Evolutionary conservation across 2,329 filamentous ascomycete genomes (phyloP).

Genomic region (Alternaria burnsii): DNA sequence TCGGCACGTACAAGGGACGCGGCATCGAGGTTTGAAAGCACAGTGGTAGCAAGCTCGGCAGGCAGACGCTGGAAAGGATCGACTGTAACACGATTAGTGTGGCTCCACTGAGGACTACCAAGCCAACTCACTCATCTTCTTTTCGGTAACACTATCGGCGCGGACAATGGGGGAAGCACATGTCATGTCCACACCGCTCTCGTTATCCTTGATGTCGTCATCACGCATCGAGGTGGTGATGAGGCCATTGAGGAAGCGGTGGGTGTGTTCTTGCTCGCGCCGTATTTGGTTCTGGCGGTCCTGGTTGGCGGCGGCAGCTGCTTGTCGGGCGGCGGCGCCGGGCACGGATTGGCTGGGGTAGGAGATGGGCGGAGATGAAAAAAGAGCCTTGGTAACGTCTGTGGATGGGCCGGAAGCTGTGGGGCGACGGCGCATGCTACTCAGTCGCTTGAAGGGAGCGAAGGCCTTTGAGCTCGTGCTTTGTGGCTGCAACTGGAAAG

Average conservation of each 20-base stretch:
- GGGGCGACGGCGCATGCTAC: constrained; percentile 44
- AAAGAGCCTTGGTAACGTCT: constrained; percentile 23
- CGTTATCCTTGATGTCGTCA: constrained; percentile 48
- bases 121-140: constrained; percentile 46
- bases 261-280: constrained; percentile 46
- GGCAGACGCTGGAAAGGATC: constrained; percentile 66
- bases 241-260: constrained; percentile 43
- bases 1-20: constrained; percentile 64
- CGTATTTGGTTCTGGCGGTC: constrained; percentile 39
- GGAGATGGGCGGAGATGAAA: constrained; percentile 31
- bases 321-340: constrained; percentile 45
- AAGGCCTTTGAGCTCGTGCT: constrained; percentile 32
- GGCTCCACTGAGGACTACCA: not conserved
- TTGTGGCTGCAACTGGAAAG: constrained; percentile 24
- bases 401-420: constrained; percentile 39
- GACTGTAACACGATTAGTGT: constrained; percentile 33
- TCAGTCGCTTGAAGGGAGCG: constrained; percentile 38
- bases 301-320: constrained; percentile 48
- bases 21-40: constrained; percentile 68
- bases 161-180: constrained; percentile 45
- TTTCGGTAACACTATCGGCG: constrained; percentile 43
- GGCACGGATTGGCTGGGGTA: constrained; percentile 26
- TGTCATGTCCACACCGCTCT: constrained; percentile 50
- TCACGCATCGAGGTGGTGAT: constrained; percentile 18
- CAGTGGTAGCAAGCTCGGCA: constrained; percentile 65